Conservation (phyloP, 805 yeast genomes). For the Candida xiaguanensis region DNA sequence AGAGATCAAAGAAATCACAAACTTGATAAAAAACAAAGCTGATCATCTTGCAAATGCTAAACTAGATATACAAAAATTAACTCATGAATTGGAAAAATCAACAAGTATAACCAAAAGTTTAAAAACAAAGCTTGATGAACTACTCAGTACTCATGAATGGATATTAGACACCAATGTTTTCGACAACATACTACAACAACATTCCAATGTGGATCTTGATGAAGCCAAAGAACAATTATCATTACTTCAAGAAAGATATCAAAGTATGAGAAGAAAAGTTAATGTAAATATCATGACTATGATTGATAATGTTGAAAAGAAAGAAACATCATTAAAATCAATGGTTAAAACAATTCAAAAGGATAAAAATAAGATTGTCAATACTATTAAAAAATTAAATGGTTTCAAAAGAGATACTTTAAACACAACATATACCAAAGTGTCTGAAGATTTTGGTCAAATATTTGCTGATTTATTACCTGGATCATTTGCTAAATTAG, state of each 20-base stretch:
- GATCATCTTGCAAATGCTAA: slow-evolving; percentile 46
- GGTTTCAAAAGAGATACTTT: slow-evolving; percentile 82
- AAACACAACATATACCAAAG: slow-evolving; percentile 80
- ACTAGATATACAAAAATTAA: slow-evolving; percentile 49
- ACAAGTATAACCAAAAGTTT: slow-evolving; percentile 33
- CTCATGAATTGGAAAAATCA: slow-evolving; percentile 53
- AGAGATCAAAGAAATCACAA: slow-evolving; percentile 62
- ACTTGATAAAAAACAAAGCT: slow-evolving; percentile 39
- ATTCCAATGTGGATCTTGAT: slow-evolving; percentile 39
- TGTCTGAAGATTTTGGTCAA: slow-evolving; percentile 82
- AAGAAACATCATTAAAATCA: slow-evolving; percentile 67
- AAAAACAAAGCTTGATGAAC: slow-evolving; percentile 36
- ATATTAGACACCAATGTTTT: slow-evolving; percentile 60
- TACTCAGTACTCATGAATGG: slow-evolving; percentile 67
- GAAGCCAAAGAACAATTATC: slow-evolving; percentile 51
- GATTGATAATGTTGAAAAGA: slow-evolving; percentile 89
- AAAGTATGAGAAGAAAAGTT: slow-evolving; percentile 74
- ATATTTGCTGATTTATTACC: slow-evolving; percentile 88
- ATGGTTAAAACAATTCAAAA: slow-evolving; percentile 86
- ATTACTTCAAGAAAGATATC: slow-evolving; percentile 55
- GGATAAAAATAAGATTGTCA: slow-evolving; percentile 85
- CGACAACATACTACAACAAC: slow-evolving; percentile 53
- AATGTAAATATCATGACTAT: slow-evolving; percentile 84
- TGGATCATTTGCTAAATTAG: slow-evolving; percentile 84
- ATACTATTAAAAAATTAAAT: slow-evolving; percentile 78